A percentile compares a stretch with the other conserved stretches of the same genome.
phyloP scores from a whole-genome alignment of 768 basidiomycete species.

The Multifurca ochricompacta region DNA sequence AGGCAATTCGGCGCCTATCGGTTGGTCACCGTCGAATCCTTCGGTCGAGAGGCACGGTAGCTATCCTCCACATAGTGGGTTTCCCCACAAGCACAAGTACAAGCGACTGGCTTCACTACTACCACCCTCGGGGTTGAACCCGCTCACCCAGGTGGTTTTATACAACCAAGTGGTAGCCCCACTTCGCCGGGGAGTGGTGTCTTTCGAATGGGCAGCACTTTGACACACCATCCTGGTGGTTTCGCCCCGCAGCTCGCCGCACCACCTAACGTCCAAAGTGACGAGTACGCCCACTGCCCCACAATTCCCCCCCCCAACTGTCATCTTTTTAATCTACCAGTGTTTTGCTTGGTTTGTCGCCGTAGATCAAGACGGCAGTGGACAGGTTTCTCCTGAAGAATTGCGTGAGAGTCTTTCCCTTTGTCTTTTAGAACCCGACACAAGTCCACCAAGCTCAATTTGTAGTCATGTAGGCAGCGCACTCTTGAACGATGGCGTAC shows the following conservation, averaged over 20 bases:
- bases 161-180: neutral
- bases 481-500: conserved; percentile 1
- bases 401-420: conserved; percentile 5
- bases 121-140: no score
- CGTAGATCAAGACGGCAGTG: conserved; percentile 5
- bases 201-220: neutral
- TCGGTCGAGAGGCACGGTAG: neutral
- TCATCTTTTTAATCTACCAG: neutral
- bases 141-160: neutral
- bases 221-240: neutral
- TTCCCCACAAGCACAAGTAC: neutral
- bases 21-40: neutral
- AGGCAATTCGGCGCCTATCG: neutral
- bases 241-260: neutral
- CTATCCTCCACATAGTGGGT: neutral
- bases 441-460: neutral
- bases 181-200: neutral
- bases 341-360: neutral
- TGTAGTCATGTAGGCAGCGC: neutral
- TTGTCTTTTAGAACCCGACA: neutral
- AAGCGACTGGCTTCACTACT: no score
- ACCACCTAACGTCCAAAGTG: neutral
- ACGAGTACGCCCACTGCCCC: conserved; percentile 9
- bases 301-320: neutral
- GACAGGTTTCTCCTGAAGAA: conserved; percentile 1